These are phyloP conservation scores for Cicer yamashitae DNA, from an alignment of 306 rosid species.

Conservation along the genomic window DNA sequence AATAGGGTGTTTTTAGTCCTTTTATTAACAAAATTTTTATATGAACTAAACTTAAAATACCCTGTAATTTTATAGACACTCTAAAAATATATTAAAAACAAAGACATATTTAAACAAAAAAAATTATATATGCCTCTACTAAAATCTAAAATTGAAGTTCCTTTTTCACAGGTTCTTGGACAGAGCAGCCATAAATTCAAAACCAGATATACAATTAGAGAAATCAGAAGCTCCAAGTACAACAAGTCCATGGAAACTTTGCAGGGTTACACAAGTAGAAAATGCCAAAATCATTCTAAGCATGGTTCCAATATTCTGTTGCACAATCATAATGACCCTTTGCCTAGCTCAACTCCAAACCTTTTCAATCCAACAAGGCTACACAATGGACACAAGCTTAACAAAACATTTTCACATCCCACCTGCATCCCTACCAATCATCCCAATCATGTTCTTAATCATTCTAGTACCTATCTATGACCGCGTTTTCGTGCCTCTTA, in stretches of 20 bases:
- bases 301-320: slow-evolving; percentile 80
- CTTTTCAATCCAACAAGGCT: slow-evolving; percentile 83
- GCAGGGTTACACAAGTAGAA: slow-evolving; percentile 96
- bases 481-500: slow-evolving; percentile 62
- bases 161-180: slow-evolving; percentile 72
- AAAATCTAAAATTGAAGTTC: slow-evolving; percentile 1
- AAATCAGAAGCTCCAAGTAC: slow-evolving; percentile 30
- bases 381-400: slow-evolving; percentile 77
- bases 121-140: neutral
- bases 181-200: slow-evolving; percentile 74
- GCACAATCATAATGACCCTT: slow-evolving; percentile 93
- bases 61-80: no score
- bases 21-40: no score
- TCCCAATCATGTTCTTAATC: slow-evolving; percentile 73
- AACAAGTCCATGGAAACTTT: slow-evolving; percentile 78
- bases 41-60: no score
- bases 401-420: slow-evolving; percentile 70
- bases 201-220: slow-evolving; percentile 40
- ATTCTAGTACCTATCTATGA: slow-evolving; percentile 78
- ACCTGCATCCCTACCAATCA: slow-evolving; percentile 84
- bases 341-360: slow-evolving; percentile 97
- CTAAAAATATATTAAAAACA: no score
- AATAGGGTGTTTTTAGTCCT: neutral
- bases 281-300: slow-evolving; percentile 76
- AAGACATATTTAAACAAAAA: no score